These are phyloP conservation scores for Mycena galericulata DNA, from an alignment of 768 basidiomycete genomes.

Conservation along the genomic window DNA sequence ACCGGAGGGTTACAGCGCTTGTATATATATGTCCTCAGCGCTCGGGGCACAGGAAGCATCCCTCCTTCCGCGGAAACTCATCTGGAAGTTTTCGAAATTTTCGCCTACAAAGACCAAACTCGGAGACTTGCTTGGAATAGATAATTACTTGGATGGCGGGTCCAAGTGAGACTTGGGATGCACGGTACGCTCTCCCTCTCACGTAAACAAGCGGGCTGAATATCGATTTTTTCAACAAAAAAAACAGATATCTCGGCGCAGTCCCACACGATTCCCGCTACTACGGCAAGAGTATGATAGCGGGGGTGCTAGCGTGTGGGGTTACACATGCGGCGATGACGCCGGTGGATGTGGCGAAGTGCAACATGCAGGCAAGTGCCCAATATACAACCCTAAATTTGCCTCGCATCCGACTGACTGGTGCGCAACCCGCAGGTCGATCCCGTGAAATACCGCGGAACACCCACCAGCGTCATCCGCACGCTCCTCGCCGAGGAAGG, in stretches of 20 bases:
- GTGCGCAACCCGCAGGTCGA: conserved; percentile 60
- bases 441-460: conserved; percentile 79
- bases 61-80: no score
- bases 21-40: no score
- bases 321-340: conserved; percentile 88
- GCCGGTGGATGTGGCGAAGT: conserved; percentile 88
- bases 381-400: conserved; percentile 1
- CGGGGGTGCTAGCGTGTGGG: conserved; percentile 88
- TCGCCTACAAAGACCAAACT: no score
- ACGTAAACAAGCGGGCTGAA: neutral
- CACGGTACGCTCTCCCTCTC: neutral
- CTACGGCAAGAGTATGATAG: conserved; percentile 88
- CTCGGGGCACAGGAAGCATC: no score
- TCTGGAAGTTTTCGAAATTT: no score
- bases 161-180: no score
- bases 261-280: conserved; percentile 79
- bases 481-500: conserved; percentile 84
- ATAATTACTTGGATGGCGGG: no score
- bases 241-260: conserved; percentile 70
- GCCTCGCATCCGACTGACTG: conserved; percentile 6
- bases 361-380: conserved; percentile 84
- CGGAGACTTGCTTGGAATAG: no score
- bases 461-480: conserved; percentile 66
- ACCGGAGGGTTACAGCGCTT: no score
- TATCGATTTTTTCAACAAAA: no score